Percentiles rank a stretch among this genome's conserved stretches.
Conservation (phyloP, 805 yeast genomes). For the Yarrowia sp. region DNA sequence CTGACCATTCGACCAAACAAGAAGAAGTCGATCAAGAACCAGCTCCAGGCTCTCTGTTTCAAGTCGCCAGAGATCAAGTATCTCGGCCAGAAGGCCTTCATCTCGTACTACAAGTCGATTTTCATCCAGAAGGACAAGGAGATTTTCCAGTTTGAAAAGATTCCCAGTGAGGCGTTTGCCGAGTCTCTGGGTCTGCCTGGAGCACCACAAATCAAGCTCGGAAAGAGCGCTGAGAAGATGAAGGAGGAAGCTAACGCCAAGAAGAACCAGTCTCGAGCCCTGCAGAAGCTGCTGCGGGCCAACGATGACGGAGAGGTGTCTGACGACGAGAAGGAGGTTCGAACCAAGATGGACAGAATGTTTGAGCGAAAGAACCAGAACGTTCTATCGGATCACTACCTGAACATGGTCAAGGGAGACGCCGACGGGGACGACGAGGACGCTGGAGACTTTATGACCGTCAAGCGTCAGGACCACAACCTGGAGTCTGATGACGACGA, state of each 20-base stretch:
- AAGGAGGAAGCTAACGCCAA: constrained; percentile 62
- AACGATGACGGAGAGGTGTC: constrained; percentile 68
- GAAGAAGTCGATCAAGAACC: constrained; percentile 76
- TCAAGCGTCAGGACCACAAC: constrained; percentile 79
- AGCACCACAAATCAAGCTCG: constrained; percentile 86
- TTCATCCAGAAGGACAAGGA: constrained; percentile 87
- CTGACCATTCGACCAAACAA: constrained; percentile 78
- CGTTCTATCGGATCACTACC: constrained; percentile 86
- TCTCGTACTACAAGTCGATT: constrained; percentile 85
- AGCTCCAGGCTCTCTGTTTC: constrained; percentile 88
- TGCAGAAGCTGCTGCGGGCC: constrained; percentile 63
- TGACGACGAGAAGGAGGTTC: constrained; percentile 57
- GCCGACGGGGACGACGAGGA: constrained; percentile 55
- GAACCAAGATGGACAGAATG: constrained; percentile 94
- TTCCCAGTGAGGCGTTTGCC: constrained; percentile 86
- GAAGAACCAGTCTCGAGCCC: constrained; percentile 80
- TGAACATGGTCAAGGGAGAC: constrained; percentile 65
- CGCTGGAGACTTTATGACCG: constrained; percentile 76
- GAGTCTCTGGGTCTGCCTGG: constrained; percentile 92
- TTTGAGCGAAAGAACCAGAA: constrained; percentile 94
- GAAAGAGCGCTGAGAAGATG: constrained; percentile 52
- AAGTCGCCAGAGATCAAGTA: constrained; percentile 90
- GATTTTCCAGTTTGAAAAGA: constrained; percentile 75
- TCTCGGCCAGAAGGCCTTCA: constrained; percentile 93
- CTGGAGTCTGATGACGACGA: constrained; percentile 63